Evolutionary conservation across 768 basidiomycete species (phyloP), one percentile per base, ranked within the genome.

Genomic region (Imleria badia): DNA sequence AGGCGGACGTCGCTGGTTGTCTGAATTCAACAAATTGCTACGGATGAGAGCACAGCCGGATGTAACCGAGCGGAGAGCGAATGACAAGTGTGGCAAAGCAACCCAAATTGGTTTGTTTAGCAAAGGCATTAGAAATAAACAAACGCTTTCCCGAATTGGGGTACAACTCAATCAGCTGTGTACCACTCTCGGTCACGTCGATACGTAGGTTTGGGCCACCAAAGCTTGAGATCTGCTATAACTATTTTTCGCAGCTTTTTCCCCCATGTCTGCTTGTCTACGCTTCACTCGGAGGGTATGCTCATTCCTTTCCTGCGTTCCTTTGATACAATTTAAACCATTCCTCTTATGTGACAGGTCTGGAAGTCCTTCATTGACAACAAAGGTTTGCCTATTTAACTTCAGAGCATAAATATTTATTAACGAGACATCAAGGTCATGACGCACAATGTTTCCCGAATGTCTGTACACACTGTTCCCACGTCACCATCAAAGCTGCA

Each of bases 361-460:
- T 92, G 90, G 91, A 80, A 83, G 64, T 89, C 87, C 6, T 92
- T 93, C 65, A 58, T 91, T 3, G 82, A 85, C 42, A 88, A 84
- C 60, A 79, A 84, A 78, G 90, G 89, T 86, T 31, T 13, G 73
- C 54, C 30, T 22, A 14, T 5, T n/a, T 2, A 1, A 26, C n/a
- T 17, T 14, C 13, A 6, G 0, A 9, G 4, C 0, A 29, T 30
- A 3, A 6, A 33, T 14, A 33, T n/a, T 48, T 52, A 45, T 60
- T 6, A 65, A 38, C 23, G 36, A 50, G 53, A 48, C 39, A 55
- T 33, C 44, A 66, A 91, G 90, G 91, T 6, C 91, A 93, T 65
- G 91, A 92, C 64, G 78, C 80, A 19, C 82, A 81, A 52, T 91
- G 91, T 64, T 89, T 92, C 69, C 89, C 89, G 2, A 85, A 89